phyloP scores from a whole-genome alignment of 2,329 filamentous ascomycete genomes.

The Talaromyces sp. region DNA sequence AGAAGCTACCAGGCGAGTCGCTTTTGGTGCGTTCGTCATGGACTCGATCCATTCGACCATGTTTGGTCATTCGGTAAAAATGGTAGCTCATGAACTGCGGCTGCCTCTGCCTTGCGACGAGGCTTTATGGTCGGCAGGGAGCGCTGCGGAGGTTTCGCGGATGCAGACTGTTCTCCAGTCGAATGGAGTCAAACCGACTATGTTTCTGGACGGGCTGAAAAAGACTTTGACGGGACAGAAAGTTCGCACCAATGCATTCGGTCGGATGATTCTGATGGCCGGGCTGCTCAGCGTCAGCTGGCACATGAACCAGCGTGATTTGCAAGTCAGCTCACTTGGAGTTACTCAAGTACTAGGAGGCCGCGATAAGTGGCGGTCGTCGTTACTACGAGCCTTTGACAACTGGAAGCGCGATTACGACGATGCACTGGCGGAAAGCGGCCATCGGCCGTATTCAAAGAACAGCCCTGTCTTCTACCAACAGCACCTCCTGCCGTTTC shows the following conservation, averaged over 20 bases:
- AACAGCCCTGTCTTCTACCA: slow-evolving; percentile 21
- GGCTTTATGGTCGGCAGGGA: slow-evolving; percentile 84
- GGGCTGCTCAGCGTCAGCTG: slow-evolving; percentile 89
- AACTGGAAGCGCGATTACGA: slow-evolving; percentile 93
- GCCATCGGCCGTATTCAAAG: slow-evolving; percentile 24
- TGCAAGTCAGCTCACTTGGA: slow-evolving; percentile 84
- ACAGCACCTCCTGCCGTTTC: slow-evolving; percentile 25
- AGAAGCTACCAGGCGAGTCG: slow-evolving; percentile 82
- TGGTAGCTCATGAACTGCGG: slow-evolving; percentile 94
- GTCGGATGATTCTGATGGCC: slow-evolving; percentile 88
- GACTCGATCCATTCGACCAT: slow-evolving; percentile 96
- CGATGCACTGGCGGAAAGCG: slow-evolving; percentile 62
- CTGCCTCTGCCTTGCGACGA: slow-evolving; percentile 90
- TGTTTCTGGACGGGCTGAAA: slow-evolving; percentile 88
- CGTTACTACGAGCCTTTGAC: slow-evolving; percentile 83
- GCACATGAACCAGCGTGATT: slow-evolving; percentile 95
- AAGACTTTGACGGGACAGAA: slow-evolving; percentile 78
- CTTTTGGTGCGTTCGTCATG: slow-evolving; percentile 90
- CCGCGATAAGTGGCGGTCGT: slow-evolving; percentile 84
- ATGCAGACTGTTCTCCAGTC: slow-evolving; percentile 76
- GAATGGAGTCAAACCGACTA: slow-evolving; percentile 77
- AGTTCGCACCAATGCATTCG: slow-evolving; percentile 89
- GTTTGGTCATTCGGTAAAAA: slow-evolving; percentile 94
- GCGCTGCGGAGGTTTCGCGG: slow-evolving; percentile 77
- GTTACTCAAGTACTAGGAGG: slow-evolving; percentile 76